These are phyloP conservation scores for Zea luxurians DNA, from an alignment of 176 grass and related monocot species.

Conservation along the genomic window DNA sequence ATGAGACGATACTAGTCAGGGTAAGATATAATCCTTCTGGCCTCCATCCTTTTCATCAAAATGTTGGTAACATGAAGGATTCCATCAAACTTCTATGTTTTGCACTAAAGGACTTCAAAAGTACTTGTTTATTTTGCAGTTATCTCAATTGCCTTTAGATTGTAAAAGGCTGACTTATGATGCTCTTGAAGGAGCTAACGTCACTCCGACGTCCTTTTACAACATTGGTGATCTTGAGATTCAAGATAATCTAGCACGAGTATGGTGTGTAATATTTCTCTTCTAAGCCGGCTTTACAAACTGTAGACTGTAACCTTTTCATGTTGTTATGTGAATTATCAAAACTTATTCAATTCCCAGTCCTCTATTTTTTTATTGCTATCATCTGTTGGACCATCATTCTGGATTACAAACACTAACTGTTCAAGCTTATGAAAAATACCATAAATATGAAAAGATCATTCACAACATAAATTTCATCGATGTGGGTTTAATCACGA, in stretches of 20 bases:
- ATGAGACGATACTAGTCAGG: background rate
- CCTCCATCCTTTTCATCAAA: background rate
- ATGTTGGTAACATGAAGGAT: conserved; percentile 24
- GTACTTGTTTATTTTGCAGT: conserved; percentile 47
- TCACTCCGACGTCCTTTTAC: conserved; percentile 73
- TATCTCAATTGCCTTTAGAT: conserved; percentile 77
- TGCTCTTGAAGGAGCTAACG: conserved; percentile 77
- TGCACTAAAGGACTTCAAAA: background rate
- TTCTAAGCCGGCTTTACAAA: conserved; percentile 23
- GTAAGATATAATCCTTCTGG: conserved; percentile 20
- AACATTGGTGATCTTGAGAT: conserved; percentile 97
- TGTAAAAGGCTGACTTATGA: conserved; percentile 84
- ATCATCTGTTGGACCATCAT: conserved; percentile 8
- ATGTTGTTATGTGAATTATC: conserved; percentile 8
- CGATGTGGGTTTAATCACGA: conserved; percentile 11
- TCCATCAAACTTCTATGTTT: conserved; percentile 23
- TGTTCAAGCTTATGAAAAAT: conserved; percentile 19
- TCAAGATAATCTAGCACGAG: conserved; percentile 88
- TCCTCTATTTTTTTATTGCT: conserved; percentile 18
- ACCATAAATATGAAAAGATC: background rate
- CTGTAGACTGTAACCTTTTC: conserved; percentile 11
- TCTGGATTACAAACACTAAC: conserved; percentile 9
- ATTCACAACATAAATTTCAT: background rate
- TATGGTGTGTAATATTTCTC: conserved; percentile 68
- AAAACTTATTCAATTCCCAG: background rate